Evolutionary conservation across 2,329 filamentous ascomycete species (phyloP), one percentile per base, ranked within the genome.

Genomic region (Trichoderma arundinaceum): DNA sequence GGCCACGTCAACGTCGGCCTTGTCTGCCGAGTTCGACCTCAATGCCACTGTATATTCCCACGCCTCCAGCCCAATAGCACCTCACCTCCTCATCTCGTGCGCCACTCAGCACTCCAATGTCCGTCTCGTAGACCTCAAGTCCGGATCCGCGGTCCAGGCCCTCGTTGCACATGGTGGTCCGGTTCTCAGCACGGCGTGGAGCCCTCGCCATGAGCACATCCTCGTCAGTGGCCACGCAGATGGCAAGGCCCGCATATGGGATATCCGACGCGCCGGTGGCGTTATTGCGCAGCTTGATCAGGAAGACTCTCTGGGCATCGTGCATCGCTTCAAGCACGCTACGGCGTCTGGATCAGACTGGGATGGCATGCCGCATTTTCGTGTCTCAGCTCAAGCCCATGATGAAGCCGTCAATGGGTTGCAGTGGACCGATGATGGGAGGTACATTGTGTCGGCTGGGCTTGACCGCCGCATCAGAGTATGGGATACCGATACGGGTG

Each of bases 61-160:
- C 75, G 88, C 91, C 0, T 84, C 92, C 32, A 96, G 93, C 0
- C 85, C 89, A 48, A 80, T 94, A 66, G 85, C 92, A 64, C 80
- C 86, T 60, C 84, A 93, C 72, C 82, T 96, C 0, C 84, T 97
- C 4, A 91, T 97, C 9, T 93, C 94, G 9, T 95, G 92, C 72
- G 94, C 91, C 0, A 96, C 93, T 0, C 92, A 96, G 69, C 89
- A 95, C 74, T 92, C 92, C 7, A 85, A 91, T 32, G 90, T 97
- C 13, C 88, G 93, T 15, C 85, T 98, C 7, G 87, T 97, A 6
- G 94, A 98, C 74, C 83, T 97, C 39, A 90, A 91, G 60, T 94
- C 93, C 0, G 92, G 92, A 2, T 86, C 92, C 15, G 77, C 78
- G 54, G 88, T 90, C 1, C 90, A 93, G 73, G 87, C 88, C 1